These are phyloP conservation scores for Aureobasidium leucospermi DNA, from an alignment of 2,329 filamentous ascomycete species.

Conservation along the genomic window DNA sequence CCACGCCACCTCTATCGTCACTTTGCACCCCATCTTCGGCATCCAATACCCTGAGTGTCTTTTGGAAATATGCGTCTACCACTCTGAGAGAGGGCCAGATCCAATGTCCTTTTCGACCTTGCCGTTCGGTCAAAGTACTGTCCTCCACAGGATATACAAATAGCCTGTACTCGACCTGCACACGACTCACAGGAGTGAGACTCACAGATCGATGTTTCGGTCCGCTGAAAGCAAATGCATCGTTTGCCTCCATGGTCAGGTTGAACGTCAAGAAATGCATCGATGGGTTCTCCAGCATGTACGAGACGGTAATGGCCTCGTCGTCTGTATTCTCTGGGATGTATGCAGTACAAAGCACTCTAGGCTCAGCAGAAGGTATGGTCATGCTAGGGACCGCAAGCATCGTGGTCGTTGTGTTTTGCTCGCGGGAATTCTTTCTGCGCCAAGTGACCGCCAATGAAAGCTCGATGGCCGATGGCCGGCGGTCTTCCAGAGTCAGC, in stretches of 20 bases:
- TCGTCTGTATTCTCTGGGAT: conserved; percentile 18
- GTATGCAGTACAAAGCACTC: conserved; percentile 57
- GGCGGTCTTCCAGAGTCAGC: conserved; percentile 70
- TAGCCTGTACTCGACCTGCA: conserved; percentile 65
- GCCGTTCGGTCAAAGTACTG: conserved; percentile 22
- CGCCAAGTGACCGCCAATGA: conserved; percentile 72
- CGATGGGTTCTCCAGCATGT: conserved; percentile 87
- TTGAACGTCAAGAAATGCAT: conserved; percentile 93
- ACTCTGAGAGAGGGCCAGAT: conserved; percentile 68
- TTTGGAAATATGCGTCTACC: conserved; percentile 87
- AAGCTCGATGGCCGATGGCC: conserved; percentile 66
- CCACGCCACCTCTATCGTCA: conserved; percentile 46
- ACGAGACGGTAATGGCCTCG: conserved; percentile 31
- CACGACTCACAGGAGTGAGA: conserved; percentile 71
- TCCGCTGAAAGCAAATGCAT: conserved; percentile 88
- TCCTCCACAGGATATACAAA: conserved; percentile 42
- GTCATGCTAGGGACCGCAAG: conserved; percentile 74
- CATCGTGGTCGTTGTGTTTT: conserved; percentile 47
- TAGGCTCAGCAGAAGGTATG: conserved; percentile 75
- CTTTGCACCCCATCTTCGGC: conserved; percentile 64
- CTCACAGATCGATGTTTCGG: conserved; percentile 74
- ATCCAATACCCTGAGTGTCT: conserved; percentile 72
- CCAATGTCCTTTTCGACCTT: conserved; percentile 48
- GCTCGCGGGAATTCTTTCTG: conserved; percentile 38
- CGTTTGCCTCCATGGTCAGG: conserved; percentile 82